Base-by-base conservation (phyloP, 2,329 filamentous ascomycete genomes). In the Hymenoscyphus repandus region DNA sequence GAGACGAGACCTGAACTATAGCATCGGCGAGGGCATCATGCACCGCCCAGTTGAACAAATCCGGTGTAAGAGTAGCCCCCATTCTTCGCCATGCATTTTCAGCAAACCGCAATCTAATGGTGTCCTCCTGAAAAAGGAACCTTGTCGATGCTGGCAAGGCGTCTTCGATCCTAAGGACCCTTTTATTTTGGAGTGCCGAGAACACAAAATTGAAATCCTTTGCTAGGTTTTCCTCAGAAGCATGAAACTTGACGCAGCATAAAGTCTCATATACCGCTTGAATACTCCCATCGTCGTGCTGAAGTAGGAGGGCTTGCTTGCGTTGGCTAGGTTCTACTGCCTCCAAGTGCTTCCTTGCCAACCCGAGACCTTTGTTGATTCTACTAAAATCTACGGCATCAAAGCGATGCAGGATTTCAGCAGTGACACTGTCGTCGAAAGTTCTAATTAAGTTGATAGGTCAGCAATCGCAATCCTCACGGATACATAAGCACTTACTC, bases 41-140 rank as follows among this genome's bases (percentile, higher is more conserved):
- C 37, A 96, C 82, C 10, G 88, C 88, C 85, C 88, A 95, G 39
- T 96, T 88, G 65, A 96, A 97, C 57, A 93, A 87, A 33, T 82
- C 76, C 9, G 78, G 74, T 1, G 84, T 82, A 45, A 95, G 77
- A 17, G 76, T 73, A 11, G 80, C 76, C 43, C 78, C 75, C 56
- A 87, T 79, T 36, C 78, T 80, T n/a, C 76, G 74, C 80, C 87
- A 91, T 5, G 83, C 81, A 45, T 77, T 72, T 11, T 49, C 57
- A 1, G 88, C 89, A 77, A 90, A 95, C 38, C 74, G 71, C 36
- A 75, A 76, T 45, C 87, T 80, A 43, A 73, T 71, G 20, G 74
- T 70, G 55, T 92, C 82, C 30, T 80, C 72, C 58, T 88, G 85
- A 63, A 96, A 96, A 2, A 96, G 75, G 60, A 96, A 96, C 17